Evolutionary conservation across 495 filamentous ascomycete species (phyloP), one percentile per base, ranked within the genome.

Genomic region (Lophiostoma macrostomum): DNA sequence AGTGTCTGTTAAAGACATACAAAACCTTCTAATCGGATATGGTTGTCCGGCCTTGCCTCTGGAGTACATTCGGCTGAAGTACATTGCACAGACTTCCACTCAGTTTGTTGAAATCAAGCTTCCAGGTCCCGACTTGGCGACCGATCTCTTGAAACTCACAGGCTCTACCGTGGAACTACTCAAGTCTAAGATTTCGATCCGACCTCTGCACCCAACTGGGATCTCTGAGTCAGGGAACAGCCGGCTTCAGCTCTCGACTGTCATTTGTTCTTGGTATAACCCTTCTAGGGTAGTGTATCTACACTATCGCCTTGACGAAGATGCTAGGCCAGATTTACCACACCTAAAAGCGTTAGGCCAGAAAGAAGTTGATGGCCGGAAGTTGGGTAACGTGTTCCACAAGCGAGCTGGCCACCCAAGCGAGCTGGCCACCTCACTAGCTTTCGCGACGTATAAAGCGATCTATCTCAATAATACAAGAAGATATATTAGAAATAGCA

Each of bases 231-330:
- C 45, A 11, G 44, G 44, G 25, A 37, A 27, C 14, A 58, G 52
- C 32, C 37, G 54, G 35, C 54, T 58, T 24, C 54, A 58, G 31
- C 54, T 58, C 25, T 36, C 39, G 18, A 24, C 37, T n/a, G 47
- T 58, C 19, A 24, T 30, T 10, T 58, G 47, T 37, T 34, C 47
- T 13, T 58, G 54, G 54, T 46, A 37, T 22, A 45, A 51, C 29
- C 54, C 54, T 39, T 51, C 46, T 14, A 51, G 30, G 30, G 39
- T 46, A 10, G 54, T 47, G 8, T 45, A 58, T 32, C 44, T 57
- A 10, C 44, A 50, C 20, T 57, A 57, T 23, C 27, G 3, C 30
- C 42, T 12, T 11, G 34, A 42, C 14, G n/a, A 23, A 2, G 13
- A 42, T 0, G 53, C 44, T 11, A 43, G 12, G 25, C 1, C 2